Percentiles rank a stretch among this genome's conserved stretches.
These are phyloP conservation scores for Apiospora kogelbergensis DNA, from an alignment of 2,329 filamentous ascomycete species.

Conservation along the genomic window DNA sequence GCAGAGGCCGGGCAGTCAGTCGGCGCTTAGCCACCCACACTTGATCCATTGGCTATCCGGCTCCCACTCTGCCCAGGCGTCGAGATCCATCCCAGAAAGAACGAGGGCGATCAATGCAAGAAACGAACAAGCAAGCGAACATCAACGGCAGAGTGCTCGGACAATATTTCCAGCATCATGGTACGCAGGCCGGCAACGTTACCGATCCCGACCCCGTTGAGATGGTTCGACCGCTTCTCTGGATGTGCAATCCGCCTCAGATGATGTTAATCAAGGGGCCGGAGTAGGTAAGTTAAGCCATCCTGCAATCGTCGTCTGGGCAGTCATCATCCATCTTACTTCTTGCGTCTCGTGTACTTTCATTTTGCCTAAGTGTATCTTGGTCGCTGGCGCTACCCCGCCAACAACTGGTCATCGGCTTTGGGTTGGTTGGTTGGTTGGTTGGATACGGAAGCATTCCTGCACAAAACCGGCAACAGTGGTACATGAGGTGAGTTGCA, in stretches of 20 bases:
- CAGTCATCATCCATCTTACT: background rate
- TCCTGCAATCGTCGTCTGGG: background rate
- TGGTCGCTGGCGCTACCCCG: background rate
- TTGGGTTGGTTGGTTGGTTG: too few relatives aligned
- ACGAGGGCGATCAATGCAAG: background rate
- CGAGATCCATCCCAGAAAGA: background rate
- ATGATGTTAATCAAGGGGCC: background rate
- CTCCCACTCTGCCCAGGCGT: background rate
- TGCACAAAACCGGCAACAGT: background rate
- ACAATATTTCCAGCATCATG: background rate
- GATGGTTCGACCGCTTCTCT: background rate
- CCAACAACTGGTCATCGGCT: background rate
- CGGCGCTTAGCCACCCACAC: conserved; percentile 27
- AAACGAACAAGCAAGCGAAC: background rate
- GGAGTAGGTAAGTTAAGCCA: background rate
- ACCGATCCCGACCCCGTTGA: background rate
- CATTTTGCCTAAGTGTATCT: background rate
- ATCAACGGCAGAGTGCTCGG: background rate
- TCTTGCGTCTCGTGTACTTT: background rate
- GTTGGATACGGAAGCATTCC: background rate
- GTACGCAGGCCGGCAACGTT: background rate
- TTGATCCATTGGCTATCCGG: background rate
- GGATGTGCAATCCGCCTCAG: background rate
- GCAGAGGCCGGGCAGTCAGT: conserved; percentile 19
- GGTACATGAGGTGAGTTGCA: background rate